phyloP scores from a whole-genome alignment of 441 rosid genomes.

The Adansonia rubrostipa region DNA sequence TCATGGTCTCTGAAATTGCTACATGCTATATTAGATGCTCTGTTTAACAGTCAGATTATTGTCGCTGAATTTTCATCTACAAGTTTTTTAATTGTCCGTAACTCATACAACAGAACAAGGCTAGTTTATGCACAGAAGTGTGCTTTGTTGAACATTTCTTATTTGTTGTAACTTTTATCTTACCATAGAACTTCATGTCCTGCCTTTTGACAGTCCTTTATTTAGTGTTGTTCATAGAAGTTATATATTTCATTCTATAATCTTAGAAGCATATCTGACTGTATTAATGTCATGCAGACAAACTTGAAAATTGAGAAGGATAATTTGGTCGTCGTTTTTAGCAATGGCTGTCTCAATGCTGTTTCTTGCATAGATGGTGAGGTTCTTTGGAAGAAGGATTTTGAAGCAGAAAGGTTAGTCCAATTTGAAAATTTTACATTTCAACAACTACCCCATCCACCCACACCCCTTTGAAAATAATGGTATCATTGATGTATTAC shows the following conservation, averaged over 20 bases:
- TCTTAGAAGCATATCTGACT: conserved; percentile 23
- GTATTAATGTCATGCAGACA: conserved; percentile 49
- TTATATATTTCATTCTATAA: conserved; percentile 13
- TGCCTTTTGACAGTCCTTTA: background rate
- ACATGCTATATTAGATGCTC: background rate
- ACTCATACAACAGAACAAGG: background rate
- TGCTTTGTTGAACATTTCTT: conserved; percentile 2
- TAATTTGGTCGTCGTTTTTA: conserved; percentile 59
- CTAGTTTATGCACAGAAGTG: conserved; percentile 3
- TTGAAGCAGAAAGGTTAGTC: conserved; percentile 75
- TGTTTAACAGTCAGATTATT: background rate
- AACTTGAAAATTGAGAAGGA: conserved; percentile 75
- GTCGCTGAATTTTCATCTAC: background rate
- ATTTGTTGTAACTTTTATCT: background rate
- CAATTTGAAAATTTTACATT: conserved; percentile 24
- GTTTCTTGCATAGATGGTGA: conserved; percentile 89
- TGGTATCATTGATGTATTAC: conserved; percentile 32
- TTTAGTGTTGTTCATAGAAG: background rate
- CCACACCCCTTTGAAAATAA: conserved; percentile 9
- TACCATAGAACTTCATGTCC: background rate
- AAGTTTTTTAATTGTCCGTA: background rate
- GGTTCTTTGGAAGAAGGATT: conserved; percentile 86
- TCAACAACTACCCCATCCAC: conserved; percentile 15
- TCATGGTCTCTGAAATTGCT: background rate
- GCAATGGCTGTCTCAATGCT: conserved; percentile 80